These are phyloP conservation scores for Brettanomyces anomalus DNA, from an alignment of 805 yeast species.

Conservation along the genomic window DNA sequence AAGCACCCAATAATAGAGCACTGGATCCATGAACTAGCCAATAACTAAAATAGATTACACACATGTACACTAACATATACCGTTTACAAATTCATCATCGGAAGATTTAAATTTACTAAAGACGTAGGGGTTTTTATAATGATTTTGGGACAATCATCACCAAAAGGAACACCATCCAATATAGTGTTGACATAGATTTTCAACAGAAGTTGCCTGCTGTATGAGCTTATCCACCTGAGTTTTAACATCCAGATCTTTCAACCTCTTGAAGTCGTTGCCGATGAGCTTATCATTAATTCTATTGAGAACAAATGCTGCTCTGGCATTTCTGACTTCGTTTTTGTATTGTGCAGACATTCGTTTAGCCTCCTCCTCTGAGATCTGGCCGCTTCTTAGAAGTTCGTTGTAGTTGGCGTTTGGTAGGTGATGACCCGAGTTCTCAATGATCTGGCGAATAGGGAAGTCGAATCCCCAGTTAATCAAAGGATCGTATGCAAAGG, in stretches of 20 bases:
- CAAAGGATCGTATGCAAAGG: constrained; percentile 96
- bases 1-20: constrained; percentile 23
- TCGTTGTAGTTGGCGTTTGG: constrained; percentile 66
- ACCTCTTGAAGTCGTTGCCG: constrained; percentile 83
- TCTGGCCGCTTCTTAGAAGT: constrained; percentile 59
- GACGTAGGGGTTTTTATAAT: too few relatives aligned
- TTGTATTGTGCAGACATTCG: constrained; percentile 63
- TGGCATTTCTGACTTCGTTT: constrained; percentile 68
- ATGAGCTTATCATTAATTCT: constrained; percentile 88
- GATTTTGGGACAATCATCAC: too few relatives aligned
- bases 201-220: constrained; percentile 94
- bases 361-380: constrained; percentile 69
- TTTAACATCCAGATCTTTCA: constrained; percentile 65
- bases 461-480: constrained; percentile 98
- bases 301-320: constrained; percentile 84
- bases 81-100: too few relatives aligned
- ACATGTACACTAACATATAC: too few relatives aligned
- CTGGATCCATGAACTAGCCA: constrained; percentile 14
- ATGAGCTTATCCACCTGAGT: constrained; percentile 90
- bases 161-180: constrained; percentile 99
- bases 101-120: too few relatives aligned
- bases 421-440: constrained; percentile 60
- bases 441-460: constrained; percentile 71
- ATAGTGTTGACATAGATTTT: constrained; percentile 91
- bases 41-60: not conserved